These are phyloP conservation scores for Eugenia klotzschiana DNA, from an alignment of 441 rosid genomes.

Conservation along the genomic window DNA sequence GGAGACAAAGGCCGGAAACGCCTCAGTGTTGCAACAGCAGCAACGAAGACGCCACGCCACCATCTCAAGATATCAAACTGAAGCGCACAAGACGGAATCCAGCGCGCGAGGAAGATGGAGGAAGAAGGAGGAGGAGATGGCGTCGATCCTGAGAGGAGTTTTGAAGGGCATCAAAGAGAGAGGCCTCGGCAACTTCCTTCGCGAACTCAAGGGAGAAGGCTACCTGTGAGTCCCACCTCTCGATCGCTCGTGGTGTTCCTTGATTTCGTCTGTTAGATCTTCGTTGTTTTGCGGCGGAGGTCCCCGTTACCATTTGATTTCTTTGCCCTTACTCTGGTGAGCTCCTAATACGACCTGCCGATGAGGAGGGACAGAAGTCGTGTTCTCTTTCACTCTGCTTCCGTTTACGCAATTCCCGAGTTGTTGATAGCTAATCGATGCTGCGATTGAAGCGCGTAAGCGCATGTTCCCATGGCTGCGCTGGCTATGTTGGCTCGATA, in stretches of 20 bases:
- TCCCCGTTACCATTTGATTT: neutral
- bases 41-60: neutral
- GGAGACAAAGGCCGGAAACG: neutral
- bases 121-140: constrained; percentile 29
- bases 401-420: neutral
- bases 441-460: neutral
- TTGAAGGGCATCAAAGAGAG: constrained; percentile 53
- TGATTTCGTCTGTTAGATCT: neutral
- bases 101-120: neutral
- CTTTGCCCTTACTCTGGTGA: neutral
- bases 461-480: neutral
- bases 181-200: constrained; percentile 51
- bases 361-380: neutral
- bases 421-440: neutral
- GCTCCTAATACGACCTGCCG: neutral
- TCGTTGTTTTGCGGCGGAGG: neutral
- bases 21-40: neutral
- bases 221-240: constrained; percentile 28
- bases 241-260: neutral
- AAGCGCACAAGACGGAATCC: neutral
- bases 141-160: constrained; percentile 61
- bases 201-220: constrained; percentile 64
- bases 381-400: neutral
- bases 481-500: neutral
- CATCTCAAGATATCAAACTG: neutral